Conservation (phyloP, 139 green algal genomes). For the Micractinium sp. region DNA sequence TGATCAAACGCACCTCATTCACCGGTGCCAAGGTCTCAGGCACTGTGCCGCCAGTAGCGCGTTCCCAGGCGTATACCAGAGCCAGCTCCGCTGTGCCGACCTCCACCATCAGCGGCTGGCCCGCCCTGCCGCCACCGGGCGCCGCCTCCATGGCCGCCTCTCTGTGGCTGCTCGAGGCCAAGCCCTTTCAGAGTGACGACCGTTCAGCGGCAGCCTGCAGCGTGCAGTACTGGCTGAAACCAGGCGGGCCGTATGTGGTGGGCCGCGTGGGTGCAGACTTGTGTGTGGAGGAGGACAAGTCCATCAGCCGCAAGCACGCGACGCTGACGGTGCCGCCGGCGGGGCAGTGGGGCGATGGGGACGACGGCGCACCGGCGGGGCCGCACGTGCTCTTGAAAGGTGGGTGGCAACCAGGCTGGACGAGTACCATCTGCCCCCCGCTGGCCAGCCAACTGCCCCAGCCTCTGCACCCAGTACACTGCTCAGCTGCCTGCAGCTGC, state of each 20-base stretch:
- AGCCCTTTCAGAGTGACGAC: not conserved
- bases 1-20: too few relatives aligned
- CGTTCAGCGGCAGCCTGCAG: not conserved
- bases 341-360: not conserved
- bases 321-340: not conserved
- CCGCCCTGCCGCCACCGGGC: not conserved
- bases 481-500: too few relatives aligned
- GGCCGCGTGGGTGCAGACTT: not conserved
- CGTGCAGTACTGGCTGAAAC: constrained; percentile 10
- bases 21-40: too few relatives aligned
- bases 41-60: too few relatives aligned
- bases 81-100: too few relatives aligned
- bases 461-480: too few relatives aligned
- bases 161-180: constrained; percentile 18
- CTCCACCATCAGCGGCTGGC: too few relatives aligned
- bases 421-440: too few relatives aligned
- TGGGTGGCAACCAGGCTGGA: not conserved
- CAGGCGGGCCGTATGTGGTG: not conserved
- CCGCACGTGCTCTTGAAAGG: constrained; percentile 16
- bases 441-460: too few relatives aligned
- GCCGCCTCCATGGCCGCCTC: not conserved
- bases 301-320: constrained; percentile 8
- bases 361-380: too few relatives aligned
- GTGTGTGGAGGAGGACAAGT: constrained; percentile 6
- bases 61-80: too few relatives aligned